A percentile compares a stretch with the other conserved stretches of the same genome.
Conservation (phyloP, 2,329 filamentous ascomycete genomes). For the Massarina eburnea region DNA sequence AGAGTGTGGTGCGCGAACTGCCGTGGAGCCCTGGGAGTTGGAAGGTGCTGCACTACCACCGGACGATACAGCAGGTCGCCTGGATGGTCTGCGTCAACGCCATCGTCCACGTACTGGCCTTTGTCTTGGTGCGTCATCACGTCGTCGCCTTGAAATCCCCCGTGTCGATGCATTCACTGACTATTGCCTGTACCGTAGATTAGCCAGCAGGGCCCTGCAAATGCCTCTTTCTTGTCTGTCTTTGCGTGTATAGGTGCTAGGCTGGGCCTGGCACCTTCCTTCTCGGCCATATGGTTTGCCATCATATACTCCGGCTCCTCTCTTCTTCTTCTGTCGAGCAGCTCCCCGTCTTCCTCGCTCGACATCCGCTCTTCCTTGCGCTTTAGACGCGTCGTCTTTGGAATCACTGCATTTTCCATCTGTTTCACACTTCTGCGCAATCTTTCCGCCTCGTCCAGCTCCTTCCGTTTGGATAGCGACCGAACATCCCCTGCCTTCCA, state of each 20-base stretch:
- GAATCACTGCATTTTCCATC: slow-evolving; percentile 30
- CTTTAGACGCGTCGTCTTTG: slow-evolving; percentile 30
- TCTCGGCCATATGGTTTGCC: slow-evolving; percentile 33
- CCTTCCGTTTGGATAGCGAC: slow-evolving; percentile 7
- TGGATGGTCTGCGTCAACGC: slow-evolving; percentile 27
- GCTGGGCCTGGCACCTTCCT: slow-evolving; percentile 22
- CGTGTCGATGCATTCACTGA: neutral
- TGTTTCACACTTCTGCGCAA: slow-evolving; percentile 27
- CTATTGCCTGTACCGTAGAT: slow-evolving; percentile 22
- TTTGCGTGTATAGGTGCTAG: slow-evolving; percentile 33
- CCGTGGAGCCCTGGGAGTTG: slow-evolving; percentile 20
- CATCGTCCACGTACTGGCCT: slow-evolving; percentile 30
- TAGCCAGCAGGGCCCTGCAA: slow-evolving; percentile 28
- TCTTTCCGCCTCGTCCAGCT: slow-evolving; percentile 16
- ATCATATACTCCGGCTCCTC: slow-evolving; percentile 28
- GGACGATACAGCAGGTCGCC: slow-evolving; percentile 28
- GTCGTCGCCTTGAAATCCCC: slow-evolving; percentile 7
- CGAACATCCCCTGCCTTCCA: slow-evolving; percentile 8
- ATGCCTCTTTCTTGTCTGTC: slow-evolving; percentile 30
- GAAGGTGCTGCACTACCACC: slow-evolving; percentile 29
- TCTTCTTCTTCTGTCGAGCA: slow-evolving; percentile 23
- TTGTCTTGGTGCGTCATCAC: slow-evolving; percentile 33
- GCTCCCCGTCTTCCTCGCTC: slow-evolving; percentile 19
- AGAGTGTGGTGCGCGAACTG: slow-evolving; percentile 25
- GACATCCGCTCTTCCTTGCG: slow-evolving; percentile 28